Evolutionary conservation across 1,139 yeast genomes (phyloP), one percentile per base, ranked within the genome.

Genomic region (Blastobotrys aristatus): DNA sequence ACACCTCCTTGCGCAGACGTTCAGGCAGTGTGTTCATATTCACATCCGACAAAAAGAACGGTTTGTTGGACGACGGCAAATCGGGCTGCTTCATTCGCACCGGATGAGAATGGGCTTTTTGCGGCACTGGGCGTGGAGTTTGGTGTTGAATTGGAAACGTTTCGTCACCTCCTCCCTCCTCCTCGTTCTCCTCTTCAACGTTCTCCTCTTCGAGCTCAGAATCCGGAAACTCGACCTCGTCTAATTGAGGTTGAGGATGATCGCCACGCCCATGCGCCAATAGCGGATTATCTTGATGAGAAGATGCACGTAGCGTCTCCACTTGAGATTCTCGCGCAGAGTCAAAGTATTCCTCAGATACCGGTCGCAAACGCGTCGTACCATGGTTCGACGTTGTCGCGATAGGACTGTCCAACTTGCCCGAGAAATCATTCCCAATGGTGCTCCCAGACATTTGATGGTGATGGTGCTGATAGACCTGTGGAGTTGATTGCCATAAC

Each of bases 391-490:
- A 13, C 4, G 40, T 21, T 8, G 34, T 10, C 4, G 31, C n/a
- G 6, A 18, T 11, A 5, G 40, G 40, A 21, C 24, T 33, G 20
- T 27, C 35, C 2, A 35, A 5, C 29, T 38, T 31, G 16, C 43
- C 42, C 2, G 43, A 21, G 16, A 10, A 37, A 24, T 46, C 49
- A 18, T 48, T 44, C 8, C 47, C 49, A 16, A 52, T 26, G 0
- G 55, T 50, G 33, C 52, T 49, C 1, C 53, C 53, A 2, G 53
- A 50, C 40, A 50, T 47, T 35, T 42, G 50, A 38, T 48, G 46
- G 20, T 16, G 29, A 39, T 50, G 47, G 2, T 27, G 34, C n/a
- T 20, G 52, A 49, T 4, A 47, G 30, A n/a, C 49, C 41, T 31
- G 43, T 1, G 53, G 55, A 4, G 49, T 46, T 34, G 39, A 31